Percentiles rank a stretch among this genome's conserved stretches.
phyloP scores from a whole-genome alignment of 108 stramenopile genomes.

The Cyclotella kingstonii region DNA sequence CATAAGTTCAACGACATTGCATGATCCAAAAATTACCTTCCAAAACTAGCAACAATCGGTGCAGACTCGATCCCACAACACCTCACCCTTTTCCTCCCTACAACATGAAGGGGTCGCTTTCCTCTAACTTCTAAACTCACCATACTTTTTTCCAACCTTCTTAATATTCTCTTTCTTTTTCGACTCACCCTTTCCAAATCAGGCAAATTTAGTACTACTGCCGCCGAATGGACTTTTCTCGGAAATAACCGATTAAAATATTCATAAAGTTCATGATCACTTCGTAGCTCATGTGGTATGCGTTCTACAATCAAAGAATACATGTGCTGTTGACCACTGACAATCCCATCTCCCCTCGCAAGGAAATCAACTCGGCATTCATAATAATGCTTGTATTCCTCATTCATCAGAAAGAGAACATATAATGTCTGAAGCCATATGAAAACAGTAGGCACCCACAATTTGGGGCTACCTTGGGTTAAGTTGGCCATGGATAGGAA shows the following conservation, averaged over 20 bases:
- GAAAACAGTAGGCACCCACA: conserved; percentile 59
- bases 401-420: conserved; percentile 51
- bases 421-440: conserved; percentile 55
- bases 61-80: conserved; percentile 72
- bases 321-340: conserved; percentile 68
- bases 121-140: conserved; percentile 68
- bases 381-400: conserved; percentile 65
- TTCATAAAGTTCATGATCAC: conserved; percentile 73
- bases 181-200: conserved; percentile 66
- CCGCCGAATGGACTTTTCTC: conserved; percentile 69
- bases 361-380: conserved; percentile 61
- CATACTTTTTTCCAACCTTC: conserved; percentile 81
- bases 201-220: conserved; percentile 74
- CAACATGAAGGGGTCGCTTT: conserved; percentile 68
- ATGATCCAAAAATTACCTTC: background rate
- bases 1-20: background rate
- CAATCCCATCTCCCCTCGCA: conserved; percentile 59
- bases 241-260: conserved; percentile 90
- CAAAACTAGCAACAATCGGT: conserved; percentile 39
- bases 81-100: conserved; percentile 68
- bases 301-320: conserved; percentile 86
- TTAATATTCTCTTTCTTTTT: conserved; percentile 55
- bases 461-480: conserved; percentile 16
- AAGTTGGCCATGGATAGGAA: conserved; percentile 59
- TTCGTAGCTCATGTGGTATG: conserved; percentile 80